A percentile compares a stretch with the other conserved stretches of the same genome.
Conservation (phyloP, 2,329 filamentous ascomycete species). For the Akanthomyces muscarius region DNA sequence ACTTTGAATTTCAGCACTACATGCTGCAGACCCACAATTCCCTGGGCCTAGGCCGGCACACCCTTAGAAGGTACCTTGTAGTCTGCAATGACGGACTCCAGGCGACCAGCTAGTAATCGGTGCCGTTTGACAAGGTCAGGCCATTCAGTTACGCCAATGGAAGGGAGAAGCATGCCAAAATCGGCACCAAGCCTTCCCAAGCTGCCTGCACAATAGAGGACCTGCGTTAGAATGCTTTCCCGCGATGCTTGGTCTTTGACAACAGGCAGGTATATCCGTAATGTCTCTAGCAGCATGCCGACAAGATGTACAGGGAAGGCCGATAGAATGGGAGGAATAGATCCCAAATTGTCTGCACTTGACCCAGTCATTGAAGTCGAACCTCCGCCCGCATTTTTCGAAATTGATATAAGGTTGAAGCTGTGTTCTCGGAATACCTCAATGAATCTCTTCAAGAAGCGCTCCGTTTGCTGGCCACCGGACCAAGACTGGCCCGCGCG, state of each 20-base stretch:
- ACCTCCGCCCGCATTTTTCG: slow-evolving; percentile 68
- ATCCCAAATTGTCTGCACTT: slow-evolving; percentile 38
- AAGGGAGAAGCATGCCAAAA: slow-evolving; percentile 81
- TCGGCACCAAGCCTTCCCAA: slow-evolving; percentile 86
- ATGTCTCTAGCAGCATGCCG: slow-evolving; percentile 71
- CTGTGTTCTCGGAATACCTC: slow-evolving; percentile 98
- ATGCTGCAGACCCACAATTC: not conserved
- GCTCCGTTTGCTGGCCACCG: slow-evolving; percentile 85
- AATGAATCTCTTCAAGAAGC: slow-evolving; percentile 91
- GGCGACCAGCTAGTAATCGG: slow-evolving; percentile 72
- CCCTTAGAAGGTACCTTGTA: slow-evolving; percentile 28
- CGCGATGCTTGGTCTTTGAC: slow-evolving; percentile 74
- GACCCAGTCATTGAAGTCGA: slow-evolving; percentile 22
- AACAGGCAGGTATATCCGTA: slow-evolving; percentile 73
- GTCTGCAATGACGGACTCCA: slow-evolving; percentile 64
- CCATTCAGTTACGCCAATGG: slow-evolving; percentile 63
- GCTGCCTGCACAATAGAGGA: slow-evolving; percentile 89
- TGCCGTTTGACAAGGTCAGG: slow-evolving; percentile 86
- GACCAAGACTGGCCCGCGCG: slow-evolving; percentile 48
- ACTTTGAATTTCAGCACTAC: not conserved
- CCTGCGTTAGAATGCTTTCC: slow-evolving; percentile 87
- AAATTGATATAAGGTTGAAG: slow-evolving; percentile 93
- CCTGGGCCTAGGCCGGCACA: slow-evolving; percentile 12
- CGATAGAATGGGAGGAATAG: slow-evolving; percentile 70
- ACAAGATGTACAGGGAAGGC: slow-evolving; percentile 84